These are phyloP conservation scores for Tranzscheliella williamsii DNA, from an alignment of 1,284 basidiomycete species.

Conservation along the genomic window DNA sequence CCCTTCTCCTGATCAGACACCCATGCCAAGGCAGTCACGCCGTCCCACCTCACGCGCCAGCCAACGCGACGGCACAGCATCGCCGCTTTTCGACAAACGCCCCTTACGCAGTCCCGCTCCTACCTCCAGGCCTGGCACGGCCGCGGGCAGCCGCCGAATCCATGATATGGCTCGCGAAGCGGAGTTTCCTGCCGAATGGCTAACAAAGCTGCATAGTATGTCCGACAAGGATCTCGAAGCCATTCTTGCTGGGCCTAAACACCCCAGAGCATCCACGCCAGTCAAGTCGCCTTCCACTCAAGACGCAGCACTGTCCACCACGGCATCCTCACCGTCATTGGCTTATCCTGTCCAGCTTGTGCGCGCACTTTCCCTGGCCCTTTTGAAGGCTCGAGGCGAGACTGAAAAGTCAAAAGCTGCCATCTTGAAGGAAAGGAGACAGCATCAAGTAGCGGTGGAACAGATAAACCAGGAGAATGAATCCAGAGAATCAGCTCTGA, in stretches of 20 bases:
- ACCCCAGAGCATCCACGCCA: constrained; percentile 27
- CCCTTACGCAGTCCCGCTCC: constrained; percentile 10
- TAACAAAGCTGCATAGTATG: constrained; percentile 18
- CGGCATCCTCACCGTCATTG: constrained; percentile 1
- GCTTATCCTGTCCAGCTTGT: constrained; percentile 22
- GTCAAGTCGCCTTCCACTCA: too few relatives aligned
- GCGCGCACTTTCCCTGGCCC: constrained; percentile 20
- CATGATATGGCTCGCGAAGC: constrained; percentile 19
- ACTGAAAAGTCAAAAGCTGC: constrained; percentile 8
- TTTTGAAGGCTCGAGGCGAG: constrained; percentile 18
- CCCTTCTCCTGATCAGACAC: constrained; percentile 29
- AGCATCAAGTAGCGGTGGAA: constrained; percentile 21
- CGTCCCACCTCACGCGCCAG: too few relatives aligned
- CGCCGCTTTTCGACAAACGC: constrained; percentile 12
- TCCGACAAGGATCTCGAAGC: constrained; percentile 20
- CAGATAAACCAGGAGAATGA: constrained; percentile 28
- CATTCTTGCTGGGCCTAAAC: constrained; percentile 17
- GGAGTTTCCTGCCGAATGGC: constrained; percentile 30
- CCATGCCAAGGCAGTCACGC: constrained; percentile 31
- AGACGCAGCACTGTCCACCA: constrained; percentile 10
- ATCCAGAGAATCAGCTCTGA: constrained; percentile 35
- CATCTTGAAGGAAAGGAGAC: constrained; percentile 5
- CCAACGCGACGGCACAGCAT: constrained; percentile 11
- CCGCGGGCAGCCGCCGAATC: constrained; percentile 1
- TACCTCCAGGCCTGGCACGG: constrained; percentile 3